Evolutionary conservation across 164 flowering plant genomes (phyloP), one percentile per base, ranked within the genome.

Genomic region (Nymphaea thermarum): DNA sequence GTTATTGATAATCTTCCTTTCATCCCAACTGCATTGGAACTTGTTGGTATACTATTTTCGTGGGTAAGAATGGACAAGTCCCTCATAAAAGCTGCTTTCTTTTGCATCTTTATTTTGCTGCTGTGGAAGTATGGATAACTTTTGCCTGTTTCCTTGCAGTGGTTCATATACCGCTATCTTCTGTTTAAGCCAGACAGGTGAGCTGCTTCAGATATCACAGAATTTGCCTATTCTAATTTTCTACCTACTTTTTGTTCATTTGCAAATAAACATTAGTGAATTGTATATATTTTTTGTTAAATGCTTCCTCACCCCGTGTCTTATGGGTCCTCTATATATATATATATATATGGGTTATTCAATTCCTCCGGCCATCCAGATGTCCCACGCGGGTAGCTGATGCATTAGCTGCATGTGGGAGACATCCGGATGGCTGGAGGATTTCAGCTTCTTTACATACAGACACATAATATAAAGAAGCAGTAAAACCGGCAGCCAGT

Each of bases 141-240:
- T 3, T 55, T 62, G 60, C 60, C 64, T 36, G 44, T 6, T 69
- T 47, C 47, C 65, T 84, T 77, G 44, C 96, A 93, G 98, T 93
- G 96, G 96, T 93, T 93, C 71, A 69, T 76, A 59, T 89, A 90
- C 68, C 90, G 98, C 3, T 93, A 84, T 73, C 96, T 93, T 78
- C 74, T 93, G 66, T 90, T 86, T 87, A 89, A 87, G 73, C 96
- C 98, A 3, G 81, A 87, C 72, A 68, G 98, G 98, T 90, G 75
- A 77, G 85, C 44, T 65, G 36, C 7, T 8, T 42, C 60, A 3
- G 3, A 43, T 12, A 43, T 59, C 5, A 66, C 43, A 6, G 6
- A 2, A 1, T 25, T 25, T 25, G 36, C 36, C 36, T 0, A 25
- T 25, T 25, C 36, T 25, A 25, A 25, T 25, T 25, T 25, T 25